Base-by-base conservation (phyloP, 805 yeast species). In the Ogataea chonburiensis region DNA sequence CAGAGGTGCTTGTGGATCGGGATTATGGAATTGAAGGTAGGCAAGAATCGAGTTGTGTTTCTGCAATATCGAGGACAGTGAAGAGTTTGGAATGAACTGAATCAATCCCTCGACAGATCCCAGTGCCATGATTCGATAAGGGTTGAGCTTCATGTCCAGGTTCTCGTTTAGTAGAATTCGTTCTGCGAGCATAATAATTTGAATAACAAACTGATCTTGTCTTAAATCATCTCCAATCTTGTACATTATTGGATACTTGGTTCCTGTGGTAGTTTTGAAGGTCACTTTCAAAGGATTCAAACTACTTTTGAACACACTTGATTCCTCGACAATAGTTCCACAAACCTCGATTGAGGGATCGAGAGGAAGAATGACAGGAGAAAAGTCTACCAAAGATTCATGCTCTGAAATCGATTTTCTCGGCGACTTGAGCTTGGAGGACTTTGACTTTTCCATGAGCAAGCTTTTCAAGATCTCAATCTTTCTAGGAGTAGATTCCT, bases 161-260 rank as follows among this genome's bases (percentile, higher is more conserved):
- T 93, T 93, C 55, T 93, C 98, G 56, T 86, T 85, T 45, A 83
- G 77, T 34, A 93, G 63, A 28, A 93, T 71, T 55, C 79, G 86
- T 56, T 93, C 96, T 95, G 93, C 93, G 41, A 93, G 66, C 38
- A 81, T 75, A 39, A 93, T 86, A 43, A 93, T 86, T 60, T 93
- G 98, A 32, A 88, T 84, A n/a, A 93, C 95, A 46, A 93, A 71
- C 60, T 93, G 99, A 66, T 93, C 99, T 60, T 93, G 99, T 42
- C 98, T 70, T 33, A 93, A 68, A 57, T 93, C 98, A 59, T 85
- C 99, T 10, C 99, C 99, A 33, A 85, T 84, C 60, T 93, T 93
- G 64, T 87, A 91, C 83, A 93, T 91, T 23, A 93, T 64, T 5
- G 94, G 79, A 58, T 87, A 93, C 35, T 63, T 66, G 0, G 57